Percentiles rank a stretch among this genome's conserved stretches.
phyloP scores from a whole-genome alignment of 2,329 filamentous ascomycete species.

The Talaromyces sp. region DNA sequence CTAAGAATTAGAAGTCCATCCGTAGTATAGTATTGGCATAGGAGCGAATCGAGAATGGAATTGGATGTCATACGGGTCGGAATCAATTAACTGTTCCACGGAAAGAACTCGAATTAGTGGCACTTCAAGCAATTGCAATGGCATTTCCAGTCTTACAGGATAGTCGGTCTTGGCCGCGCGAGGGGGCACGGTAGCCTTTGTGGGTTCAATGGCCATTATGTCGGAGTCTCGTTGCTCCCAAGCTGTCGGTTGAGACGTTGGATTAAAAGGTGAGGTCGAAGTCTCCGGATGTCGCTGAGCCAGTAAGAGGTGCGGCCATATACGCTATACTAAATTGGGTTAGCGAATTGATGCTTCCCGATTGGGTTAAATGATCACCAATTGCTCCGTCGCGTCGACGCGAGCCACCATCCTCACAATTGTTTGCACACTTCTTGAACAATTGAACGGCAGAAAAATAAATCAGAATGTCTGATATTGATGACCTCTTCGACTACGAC shows the following conservation, averaged over 20 bases:
- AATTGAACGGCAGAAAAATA: slow-evolving; percentile 24
- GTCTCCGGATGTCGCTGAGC: slow-evolving; percentile 7
- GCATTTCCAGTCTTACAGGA: slow-evolving; percentile 63
- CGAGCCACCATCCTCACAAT: not conserved
- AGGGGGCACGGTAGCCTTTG: slow-evolving; percentile 61
- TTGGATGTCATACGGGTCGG: slow-evolving; percentile 72
- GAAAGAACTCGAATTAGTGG: slow-evolving; percentile 6
- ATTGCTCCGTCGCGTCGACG: slow-evolving; percentile 21
- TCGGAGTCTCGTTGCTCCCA: slow-evolving; percentile 11
- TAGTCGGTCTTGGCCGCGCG: slow-evolving; percentile 81
- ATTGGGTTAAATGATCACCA: slow-evolving; percentile 19
- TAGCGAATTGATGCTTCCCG: not conserved
- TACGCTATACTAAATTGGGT: not conserved
- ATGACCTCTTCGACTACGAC: slow-evolving; percentile 76
- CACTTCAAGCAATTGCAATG: not conserved
- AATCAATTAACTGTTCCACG: slow-evolving; percentile 82
- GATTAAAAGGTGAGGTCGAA: slow-evolving; percentile 12
- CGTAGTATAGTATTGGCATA: not conserved
- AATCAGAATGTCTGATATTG: slow-evolving; percentile 46
- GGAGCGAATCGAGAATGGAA: not conserved
- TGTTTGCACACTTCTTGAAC: not conserved
- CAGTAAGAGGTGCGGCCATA: not conserved
- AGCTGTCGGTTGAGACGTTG: slow-evolving; percentile 2
- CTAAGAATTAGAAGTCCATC: slow-evolving; percentile 29
- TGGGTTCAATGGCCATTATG: slow-evolving; percentile 39